These are phyloP conservation scores for Argentina anserina DNA, from an alignment of 306 rosid species.

Conservation along the genomic window DNA sequence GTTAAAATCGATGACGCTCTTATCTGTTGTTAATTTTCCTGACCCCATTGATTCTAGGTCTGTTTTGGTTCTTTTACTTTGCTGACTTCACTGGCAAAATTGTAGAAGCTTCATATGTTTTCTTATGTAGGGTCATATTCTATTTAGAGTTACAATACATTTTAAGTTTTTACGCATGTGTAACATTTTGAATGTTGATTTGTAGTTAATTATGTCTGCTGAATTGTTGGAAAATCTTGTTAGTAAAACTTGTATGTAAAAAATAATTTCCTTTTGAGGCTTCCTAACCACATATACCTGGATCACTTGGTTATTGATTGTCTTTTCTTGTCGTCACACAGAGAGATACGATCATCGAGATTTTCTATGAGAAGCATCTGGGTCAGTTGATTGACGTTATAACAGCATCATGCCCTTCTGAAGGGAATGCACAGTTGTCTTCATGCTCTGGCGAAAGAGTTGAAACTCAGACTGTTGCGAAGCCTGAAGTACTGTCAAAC, in stretches of 20 bases:
- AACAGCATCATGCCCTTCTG: constrained; percentile 63
- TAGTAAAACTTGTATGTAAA: constrained; percentile 48
- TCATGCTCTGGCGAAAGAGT: constrained; percentile 36
- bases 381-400: constrained; percentile 74
- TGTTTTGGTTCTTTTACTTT: not conserved
- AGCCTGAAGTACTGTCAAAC: constrained; percentile 88
- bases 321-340: constrained; percentile 36
- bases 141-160: constrained; percentile 26
- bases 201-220: constrained; percentile 53
- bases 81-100: not conserved
- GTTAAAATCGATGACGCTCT: too few species aligned
- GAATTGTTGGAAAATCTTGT: constrained; percentile 50
- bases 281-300: constrained; percentile 16
- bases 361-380: constrained; percentile 91
- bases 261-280: constrained; percentile 19
- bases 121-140: constrained; percentile 10
- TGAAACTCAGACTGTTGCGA: constrained; percentile 42
- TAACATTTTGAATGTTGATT: constrained; percentile 49
- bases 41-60: not conserved
- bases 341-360: constrained; percentile 81
- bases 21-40: not conserved
- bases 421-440: constrained; percentile 39
- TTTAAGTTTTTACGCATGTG: constrained; percentile 45
- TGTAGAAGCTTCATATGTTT: not conserved
- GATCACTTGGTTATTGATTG: constrained; percentile 25